A percentile compares a stretch with the other conserved stretches of the same genome.
These are phyloP conservation scores for Acrodontium crateriforme DNA, from an alignment of 2,329 filamentous ascomycete genomes.

Conservation along the genomic window DNA sequence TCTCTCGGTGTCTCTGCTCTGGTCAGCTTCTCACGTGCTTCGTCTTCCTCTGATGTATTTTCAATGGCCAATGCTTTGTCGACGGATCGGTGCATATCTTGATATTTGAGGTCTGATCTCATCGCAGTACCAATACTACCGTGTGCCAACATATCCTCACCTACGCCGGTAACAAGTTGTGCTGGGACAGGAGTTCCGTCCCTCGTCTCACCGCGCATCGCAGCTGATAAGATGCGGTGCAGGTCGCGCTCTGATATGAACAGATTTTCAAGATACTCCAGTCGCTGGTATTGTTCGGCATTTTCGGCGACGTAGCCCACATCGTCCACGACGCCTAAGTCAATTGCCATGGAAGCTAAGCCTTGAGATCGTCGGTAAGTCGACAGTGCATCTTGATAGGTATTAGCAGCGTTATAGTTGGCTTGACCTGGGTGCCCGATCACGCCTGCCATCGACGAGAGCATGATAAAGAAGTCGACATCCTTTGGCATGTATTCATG, in stretches of 20 bases:
- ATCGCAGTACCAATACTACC: too few species aligned
- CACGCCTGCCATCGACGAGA: slow-evolving; percentile 10
- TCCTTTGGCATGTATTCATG: slow-evolving; percentile 6
- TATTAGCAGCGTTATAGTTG: slow-evolving; percentile 12
- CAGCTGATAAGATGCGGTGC: background rate
- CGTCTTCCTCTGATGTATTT: too few species aligned
- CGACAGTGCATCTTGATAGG: slow-evolving; percentile 12
- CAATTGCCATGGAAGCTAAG: slow-evolving; percentile 10
- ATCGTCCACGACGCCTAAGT: slow-evolving; percentile 17
- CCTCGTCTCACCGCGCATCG: background rate
- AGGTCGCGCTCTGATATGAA: background rate
- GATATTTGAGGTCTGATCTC: too few species aligned
- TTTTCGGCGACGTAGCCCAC: slow-evolving; percentile 16
- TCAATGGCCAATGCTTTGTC: too few species aligned
- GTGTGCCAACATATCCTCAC: too few species aligned
- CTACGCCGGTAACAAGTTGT: background rate
- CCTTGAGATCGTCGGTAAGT: slow-evolving; percentile 12
- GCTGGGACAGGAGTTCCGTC: background rate
- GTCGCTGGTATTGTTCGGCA: too few species aligned
- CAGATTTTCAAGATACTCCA: slow-evolving; percentile 1
- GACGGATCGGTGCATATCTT: background rate
- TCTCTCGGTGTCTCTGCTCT: background rate
- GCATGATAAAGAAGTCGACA: slow-evolving; percentile 18
- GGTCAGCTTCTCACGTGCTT: background rate
- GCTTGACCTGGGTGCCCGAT: slow-evolving; percentile 10